These are phyloP conservation scores for Geranomyces michiganensis DNA, from an alignment of 192 early-diverging fungal species.

Conservation along the genomic window DNA sequence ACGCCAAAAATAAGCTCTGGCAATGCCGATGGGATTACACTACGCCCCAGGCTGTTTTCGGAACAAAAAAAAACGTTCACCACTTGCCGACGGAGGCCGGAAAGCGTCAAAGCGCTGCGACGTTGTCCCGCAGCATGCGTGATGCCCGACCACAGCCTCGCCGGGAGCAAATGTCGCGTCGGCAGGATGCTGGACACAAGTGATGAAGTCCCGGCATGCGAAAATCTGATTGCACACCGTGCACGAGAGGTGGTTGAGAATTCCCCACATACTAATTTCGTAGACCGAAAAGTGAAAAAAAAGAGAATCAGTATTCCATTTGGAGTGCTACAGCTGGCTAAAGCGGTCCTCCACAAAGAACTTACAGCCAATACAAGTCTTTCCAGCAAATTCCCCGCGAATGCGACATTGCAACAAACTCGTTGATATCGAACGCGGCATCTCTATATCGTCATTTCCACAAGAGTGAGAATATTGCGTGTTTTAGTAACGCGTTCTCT, in stretches of 20 bases:
- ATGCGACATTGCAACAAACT: constrained; percentile 38
- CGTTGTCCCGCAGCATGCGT: constrained; percentile 38
- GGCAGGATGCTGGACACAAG: constrained; percentile 28
- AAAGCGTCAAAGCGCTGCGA: constrained; percentile 40
- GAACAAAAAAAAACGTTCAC: too few relatives aligned
- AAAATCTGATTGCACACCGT: constrained; percentile 29
- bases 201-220: constrained; percentile 27
- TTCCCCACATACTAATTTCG: constrained; percentile 47
- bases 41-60: too few relatives aligned
- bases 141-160: constrained; percentile 21
- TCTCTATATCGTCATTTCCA: constrained; percentile 16
- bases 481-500: too few relatives aligned
- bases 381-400: constrained; percentile 32
- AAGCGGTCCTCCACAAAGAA: too few relatives aligned
- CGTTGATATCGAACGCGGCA: constrained; percentile 43
- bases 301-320: too few relatives aligned
- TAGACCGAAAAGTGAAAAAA: too few relatives aligned
- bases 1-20: neutral
- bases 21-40: neutral
- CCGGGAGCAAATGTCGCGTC: constrained; percentile 18
- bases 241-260: constrained; percentile 37
- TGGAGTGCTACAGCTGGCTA: too few relatives aligned
- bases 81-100: constrained; percentile 20
- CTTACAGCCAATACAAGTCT: constrained; percentile 48
- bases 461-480: too few relatives aligned